Evolutionary conservation across 768 basidiomycete species (phyloP).

Genomic region (Hydnum rufescens): DNA sequence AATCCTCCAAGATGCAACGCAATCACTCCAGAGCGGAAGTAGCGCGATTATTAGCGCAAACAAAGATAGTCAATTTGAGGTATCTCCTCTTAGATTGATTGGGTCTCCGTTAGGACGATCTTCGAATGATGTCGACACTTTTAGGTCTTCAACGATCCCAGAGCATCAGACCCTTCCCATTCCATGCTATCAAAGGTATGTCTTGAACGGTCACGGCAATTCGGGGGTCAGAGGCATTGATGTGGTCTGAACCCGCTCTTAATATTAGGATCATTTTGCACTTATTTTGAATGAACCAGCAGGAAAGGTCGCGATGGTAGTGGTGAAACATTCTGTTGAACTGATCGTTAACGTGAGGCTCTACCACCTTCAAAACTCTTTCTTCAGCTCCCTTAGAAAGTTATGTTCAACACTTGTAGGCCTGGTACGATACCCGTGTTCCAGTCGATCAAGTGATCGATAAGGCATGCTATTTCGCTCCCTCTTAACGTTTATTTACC

Average conservation of each 20-base stretch:
- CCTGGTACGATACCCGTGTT: not conserved
- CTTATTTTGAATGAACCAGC: conserved; percentile 58
- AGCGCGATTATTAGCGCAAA: conserved; percentile 39
- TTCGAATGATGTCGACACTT: too few relatives aligned
- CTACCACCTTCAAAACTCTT: not conserved
- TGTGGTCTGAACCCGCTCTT: not conserved
- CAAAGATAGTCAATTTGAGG: conserved; percentile 44
- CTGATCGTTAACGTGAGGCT: not conserved
- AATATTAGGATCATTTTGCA: conserved; percentile 41
- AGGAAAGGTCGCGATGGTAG: conserved; percentile 46
- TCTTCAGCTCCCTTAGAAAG: not conserved
- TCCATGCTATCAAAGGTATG: conserved; percentile 51
- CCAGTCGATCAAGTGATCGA: not conserved
- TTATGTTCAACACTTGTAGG: not conserved
- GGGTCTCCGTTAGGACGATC: too few relatives aligned
- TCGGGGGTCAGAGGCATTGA: not conserved
- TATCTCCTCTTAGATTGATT: too few relatives aligned
- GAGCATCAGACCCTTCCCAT: conserved; percentile 55
- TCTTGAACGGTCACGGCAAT: too few relatives aligned
- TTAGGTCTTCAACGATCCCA: conserved; percentile 43
- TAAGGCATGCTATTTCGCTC: not conserved
- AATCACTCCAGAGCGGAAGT: conserved; percentile 38
- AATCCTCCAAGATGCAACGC: conserved; percentile 36
- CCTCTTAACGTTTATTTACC: too few relatives aligned
- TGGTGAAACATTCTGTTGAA: conserved; percentile 31